Evolutionary conservation across 1,284 basidiomycete genomes (phyloP), one percentile per base, ranked within the genome.

Genomic region (Salmacisia buchloeana): DNA sequence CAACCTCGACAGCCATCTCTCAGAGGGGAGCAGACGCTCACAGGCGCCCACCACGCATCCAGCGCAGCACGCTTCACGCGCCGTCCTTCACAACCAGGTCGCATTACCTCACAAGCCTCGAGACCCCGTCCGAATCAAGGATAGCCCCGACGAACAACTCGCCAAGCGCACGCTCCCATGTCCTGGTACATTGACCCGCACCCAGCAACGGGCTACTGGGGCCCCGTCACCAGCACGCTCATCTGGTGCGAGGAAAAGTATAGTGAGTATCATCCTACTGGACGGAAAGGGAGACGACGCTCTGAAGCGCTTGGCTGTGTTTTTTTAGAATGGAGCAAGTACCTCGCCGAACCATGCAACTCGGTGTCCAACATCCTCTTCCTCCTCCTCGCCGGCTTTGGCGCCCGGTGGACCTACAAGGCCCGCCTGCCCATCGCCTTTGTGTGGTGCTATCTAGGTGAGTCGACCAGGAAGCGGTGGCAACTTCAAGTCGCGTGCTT

Each of bases 341-440:
- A 73, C 59, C 62, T 78, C 27, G 76, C 76, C 7, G 76, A 77
- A 63, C 75, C 76, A 2, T 58, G 73, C 61, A 78, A 78, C 57
- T 71, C 75, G 63, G 80, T 66, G 79, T 72, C 83, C 27, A 84
- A 84, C 62, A 57, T 82, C 29, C 80, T 83, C 15, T 82, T 82
- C 46, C 78, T 84, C 64, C 54, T 71, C 0, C 63, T 81, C 0
- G 80, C 82, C 6, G 57, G 82, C 2, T 83, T 81, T 56, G 82
- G 81, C 9, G 69, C 58, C 35, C 60, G 29, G 18, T 62, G 64
- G 5, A 62, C 67, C 9, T 60, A 43, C 4, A 57, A 59, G 2
- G 59, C 73, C 45, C 38, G 49, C 1, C 66, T 80, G 49, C 45
- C 78, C 38, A 29, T 68, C 46, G 61, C 75, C 5, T 77, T 69